phyloP scores from a whole-genome alignment of 805 yeast genomes.

The Ogataea parapolymorpha region DNA sequence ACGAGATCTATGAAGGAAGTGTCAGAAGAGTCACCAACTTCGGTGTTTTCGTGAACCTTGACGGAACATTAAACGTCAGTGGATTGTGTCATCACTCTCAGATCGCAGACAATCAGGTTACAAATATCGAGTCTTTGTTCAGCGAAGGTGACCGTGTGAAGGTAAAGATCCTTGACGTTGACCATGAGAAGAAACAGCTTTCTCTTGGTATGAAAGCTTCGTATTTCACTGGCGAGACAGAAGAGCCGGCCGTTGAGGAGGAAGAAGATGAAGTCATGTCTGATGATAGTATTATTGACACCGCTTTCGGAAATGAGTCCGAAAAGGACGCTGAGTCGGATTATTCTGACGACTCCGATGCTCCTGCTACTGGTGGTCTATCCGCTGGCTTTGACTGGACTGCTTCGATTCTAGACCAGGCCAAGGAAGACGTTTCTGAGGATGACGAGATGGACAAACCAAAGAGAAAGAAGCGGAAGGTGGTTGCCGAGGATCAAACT shows the following conservation, averaged over 20 bases:
- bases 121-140: conserved; percentile 62
- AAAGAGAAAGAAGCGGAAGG: conserved; percentile 39
- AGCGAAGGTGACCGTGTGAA: conserved; percentile 89
- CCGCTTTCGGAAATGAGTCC: conserved; percentile 28
- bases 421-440: conserved; percentile 51
- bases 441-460: conserved; percentile 45
- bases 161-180: conserved; percentile 68
- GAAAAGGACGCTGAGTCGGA: conserved; percentile 25
- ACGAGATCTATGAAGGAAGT: conserved; percentile 72
- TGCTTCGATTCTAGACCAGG: conserved; percentile 82
- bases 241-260: conserved; percentile 31
- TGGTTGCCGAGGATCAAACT: conserved; percentile 71
- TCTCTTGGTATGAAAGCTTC: conserved; percentile 95
- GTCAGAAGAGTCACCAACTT: conserved; percentile 76
- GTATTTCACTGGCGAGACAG: conserved; percentile 49
- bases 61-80: conserved; percentile 66
- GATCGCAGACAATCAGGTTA: conserved; percentile 65
- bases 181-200: conserved; percentile 64
- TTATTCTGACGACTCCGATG: conserved; percentile 23
- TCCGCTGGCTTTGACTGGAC: conserved; percentile 96
- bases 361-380: conserved; percentile 48
- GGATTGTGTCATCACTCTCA: conserved; percentile 88
- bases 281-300: conserved; percentile 32
- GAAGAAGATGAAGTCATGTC: conserved; percentile 28
- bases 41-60: conserved; percentile 86